Evolutionary conservation across 805 yeast genomes (phyloP), one percentile per base, ranked within the genome.

Genomic region (Saitoella complicata): DNA sequence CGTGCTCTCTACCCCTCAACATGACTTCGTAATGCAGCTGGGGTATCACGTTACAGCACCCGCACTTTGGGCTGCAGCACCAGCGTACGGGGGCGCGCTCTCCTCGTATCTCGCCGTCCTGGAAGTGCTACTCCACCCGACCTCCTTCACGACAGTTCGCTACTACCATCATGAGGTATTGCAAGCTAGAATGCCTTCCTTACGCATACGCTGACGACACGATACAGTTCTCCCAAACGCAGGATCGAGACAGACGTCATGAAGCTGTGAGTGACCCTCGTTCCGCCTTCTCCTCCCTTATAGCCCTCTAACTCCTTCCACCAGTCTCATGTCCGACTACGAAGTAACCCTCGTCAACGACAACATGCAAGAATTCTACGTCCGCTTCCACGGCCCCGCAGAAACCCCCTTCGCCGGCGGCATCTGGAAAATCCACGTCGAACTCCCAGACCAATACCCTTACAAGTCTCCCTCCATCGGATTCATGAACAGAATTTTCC

Each of bases 391-490:
- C 45, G 98, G 97, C 0, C 98, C 98, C 1, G 65, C 67, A 46
- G 86, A 76, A 65, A 68, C 97, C 1, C 94, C 95, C 5, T 88
- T 86, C 60, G 84, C 80, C 53, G 83, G 82, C 1, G 97, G 97
- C 0, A 66, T 71, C 2, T 88, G 97, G 96, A 78, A 78, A 57
- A 68, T 88, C 33, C 85, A 85, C 55, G 96, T 88, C 11, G 96
- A 88, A 58, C 68, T 88, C 46, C 97, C 97, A 1, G 94, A 84
- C 57, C 93, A 83, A 57, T 88, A 88, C 55, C 98, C 98, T 0
- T 85, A 83, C 60, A 88, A 84, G 58, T 82, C 94, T 3, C 98
- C 98, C 5, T 85, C 95, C 10, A 86, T 88, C 50, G 97, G 96
- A 6, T 88, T 88, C 58, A 76, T 76, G 43, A 91, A 87, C 63